phyloP scores from a whole-genome alignment of 75 land plant genomes.

The Pseudotsuga menziesii region DNA sequence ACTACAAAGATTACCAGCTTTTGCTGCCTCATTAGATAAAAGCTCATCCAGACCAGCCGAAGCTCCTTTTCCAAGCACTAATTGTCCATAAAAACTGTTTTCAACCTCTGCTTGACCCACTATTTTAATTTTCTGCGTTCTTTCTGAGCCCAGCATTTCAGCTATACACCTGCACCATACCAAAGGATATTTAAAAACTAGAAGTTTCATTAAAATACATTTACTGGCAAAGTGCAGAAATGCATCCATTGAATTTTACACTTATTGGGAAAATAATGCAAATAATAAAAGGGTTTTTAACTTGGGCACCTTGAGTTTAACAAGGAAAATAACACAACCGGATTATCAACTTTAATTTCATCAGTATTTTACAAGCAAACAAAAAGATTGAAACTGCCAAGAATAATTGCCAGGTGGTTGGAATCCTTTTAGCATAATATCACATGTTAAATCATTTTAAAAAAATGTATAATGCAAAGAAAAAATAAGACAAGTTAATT shows the following conservation, averaged over 20 bases:
- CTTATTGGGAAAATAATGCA: neutral
- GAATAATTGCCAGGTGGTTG: neutral
- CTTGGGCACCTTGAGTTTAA: no score
- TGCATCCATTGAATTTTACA: neutral
- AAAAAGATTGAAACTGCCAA: neutral
- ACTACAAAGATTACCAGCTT: constrained; percentile 54
- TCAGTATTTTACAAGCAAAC: no score
- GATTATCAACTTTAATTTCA: no score
- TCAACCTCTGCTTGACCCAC: constrained; percentile 79
- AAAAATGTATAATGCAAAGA: neutral
- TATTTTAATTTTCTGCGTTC: constrained; percentile 48
- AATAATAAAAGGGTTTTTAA: neutral
- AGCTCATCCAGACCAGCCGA: constrained; percentile 63
- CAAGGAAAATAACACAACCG: no score
- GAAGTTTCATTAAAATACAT: neutral
- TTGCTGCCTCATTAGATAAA: constrained; percentile 59
- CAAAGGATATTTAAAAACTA: neutral
- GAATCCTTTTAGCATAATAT: no score
- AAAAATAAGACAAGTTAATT: neutral
- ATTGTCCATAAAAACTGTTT: constrained; percentile 73
- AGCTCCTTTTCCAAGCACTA: constrained; percentile 58
- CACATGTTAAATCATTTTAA: neutral
- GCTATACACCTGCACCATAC: constrained; percentile 46
- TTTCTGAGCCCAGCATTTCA: constrained; percentile 63
- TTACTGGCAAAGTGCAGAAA: neutral